Conservation (phyloP, 805 yeast species). For the Ascoidea asiatica region DNA sequence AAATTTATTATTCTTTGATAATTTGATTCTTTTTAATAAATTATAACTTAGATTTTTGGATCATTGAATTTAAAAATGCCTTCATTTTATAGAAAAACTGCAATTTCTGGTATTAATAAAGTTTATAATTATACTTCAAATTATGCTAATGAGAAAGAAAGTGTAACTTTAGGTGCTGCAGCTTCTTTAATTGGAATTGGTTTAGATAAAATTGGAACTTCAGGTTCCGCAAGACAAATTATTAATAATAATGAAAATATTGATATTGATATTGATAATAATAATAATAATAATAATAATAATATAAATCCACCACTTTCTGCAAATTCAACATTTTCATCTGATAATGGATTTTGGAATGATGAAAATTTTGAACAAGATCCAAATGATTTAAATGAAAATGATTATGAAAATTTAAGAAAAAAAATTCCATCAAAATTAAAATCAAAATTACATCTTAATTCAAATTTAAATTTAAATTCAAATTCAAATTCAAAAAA, state of each 20-base stretch:
- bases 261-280: slow-evolving; percentile 4
- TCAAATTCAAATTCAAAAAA: slow-evolving; percentile 9
- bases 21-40: too few relatives aligned
- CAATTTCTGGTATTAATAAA: background rate
- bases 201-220: slow-evolving; percentile 17
- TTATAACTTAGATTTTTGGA: too few relatives aligned
- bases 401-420: too few relatives aligned
- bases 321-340: background rate
- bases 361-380: too few relatives aligned
- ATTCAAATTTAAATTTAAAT: slow-evolving; percentile 14
- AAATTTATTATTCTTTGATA: too few relatives aligned
- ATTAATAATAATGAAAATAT: slow-evolving; percentile 13
- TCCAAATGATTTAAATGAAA: too few relatives aligned
- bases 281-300: slow-evolving; percentile 13
- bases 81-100: background rate
- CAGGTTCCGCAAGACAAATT: background rate
- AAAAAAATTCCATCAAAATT: background rate
- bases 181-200: slow-evolving; percentile 31
- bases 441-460: slow-evolving; percentile 11
- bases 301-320: slow-evolving; percentile 11
- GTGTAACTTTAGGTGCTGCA: slow-evolving; percentile 26
- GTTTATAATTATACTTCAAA: background rate
- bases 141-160: background rate
- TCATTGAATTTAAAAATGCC: too few relatives aligned
- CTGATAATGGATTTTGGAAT: too few relatives aligned